Evolutionary conservation across 306 rosid genomes (phyloP), one percentile per base, ranked within the genome.

Genomic region (Cucurbita moschata): DNA sequence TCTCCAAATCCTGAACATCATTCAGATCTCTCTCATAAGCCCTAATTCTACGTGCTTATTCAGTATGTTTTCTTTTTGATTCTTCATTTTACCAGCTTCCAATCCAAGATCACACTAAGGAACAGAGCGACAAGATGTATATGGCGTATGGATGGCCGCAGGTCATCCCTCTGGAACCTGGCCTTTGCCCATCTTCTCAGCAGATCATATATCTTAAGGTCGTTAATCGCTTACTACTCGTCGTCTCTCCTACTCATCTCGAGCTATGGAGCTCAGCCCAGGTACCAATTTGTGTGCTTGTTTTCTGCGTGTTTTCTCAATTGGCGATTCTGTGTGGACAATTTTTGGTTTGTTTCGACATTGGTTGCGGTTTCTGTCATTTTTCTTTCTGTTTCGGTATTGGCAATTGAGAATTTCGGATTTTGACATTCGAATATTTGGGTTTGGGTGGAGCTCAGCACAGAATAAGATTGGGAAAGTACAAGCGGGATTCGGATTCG

Each of bases 81-180:
- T 86, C 76, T 77, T 18, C 37, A 49, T 56, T 49, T 64, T 76
- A 72, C 55, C 77, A 74, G 55, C 39, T 79, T 71, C 2, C 51
- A 76, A 74, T 67, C 71, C 54, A 40, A 43, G 77, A 74, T 38
- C 43, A 38, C 74, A 30, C 35, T 30, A 79, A 51, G 62, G 75
- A 46, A 65, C 73, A 43, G 21, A 63, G 57, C 18, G 15, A 15
- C 75, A 85, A 84, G 85, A 92, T 94, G 98, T 89, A 90, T 84
- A 87, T 90, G 97, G 85, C 98, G n/a, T 94, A 94, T 79, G 98
- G 98, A 76, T 94, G 98, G 98, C 98, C 98, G 23, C 98, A 94
- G 92, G 92, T 90, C 78, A 87, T 94, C 81, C 97, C 96, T 68
- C 85, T 94, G 0, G 95, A 87, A 68, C 86, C 85, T 64, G 89